phyloP scores from a whole-genome alignment of 257 asterid species.

The Fraxinus quadrangulata region DNA sequence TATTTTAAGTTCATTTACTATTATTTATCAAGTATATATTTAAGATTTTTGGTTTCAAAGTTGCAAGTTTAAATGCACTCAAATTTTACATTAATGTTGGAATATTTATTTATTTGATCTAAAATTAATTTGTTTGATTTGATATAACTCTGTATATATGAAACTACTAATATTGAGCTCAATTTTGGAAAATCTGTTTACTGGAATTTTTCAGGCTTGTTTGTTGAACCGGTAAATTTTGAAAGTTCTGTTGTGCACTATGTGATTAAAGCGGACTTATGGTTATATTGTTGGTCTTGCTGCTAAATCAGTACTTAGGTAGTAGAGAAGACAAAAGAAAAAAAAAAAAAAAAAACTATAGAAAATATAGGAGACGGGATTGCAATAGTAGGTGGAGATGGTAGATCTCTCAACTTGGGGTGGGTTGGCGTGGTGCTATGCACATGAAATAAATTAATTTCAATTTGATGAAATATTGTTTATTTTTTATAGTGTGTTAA shows the following conservation, averaged over 20 bases:
- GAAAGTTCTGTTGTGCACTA: background rate
- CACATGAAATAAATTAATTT: no score
- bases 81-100: background rate
- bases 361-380: background rate
- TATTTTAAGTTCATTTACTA: background rate
- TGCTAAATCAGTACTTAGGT: background rate
- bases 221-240: slow-evolving; percentile 3
- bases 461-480: background rate
- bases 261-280: background rate
- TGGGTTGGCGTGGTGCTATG: no score
- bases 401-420: no score
- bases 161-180: background rate
- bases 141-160: background rate
- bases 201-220: slow-evolving; percentile 2
- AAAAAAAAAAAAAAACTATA: background rate
- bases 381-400: no score
- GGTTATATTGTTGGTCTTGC: slow-evolving; percentile 1
- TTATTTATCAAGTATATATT: background rate
- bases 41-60: background rate
- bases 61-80: slow-evolving; percentile 2
- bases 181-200: background rate
- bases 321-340: background rate
- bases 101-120: slow-evolving; percentile 1
- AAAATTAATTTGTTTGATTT: background rate
- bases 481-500: no score